Evolutionary conservation across 495 filamentous ascomycete genomes (phyloP).

Genomic region (Umbilicaria muhlenbergii): DNA sequence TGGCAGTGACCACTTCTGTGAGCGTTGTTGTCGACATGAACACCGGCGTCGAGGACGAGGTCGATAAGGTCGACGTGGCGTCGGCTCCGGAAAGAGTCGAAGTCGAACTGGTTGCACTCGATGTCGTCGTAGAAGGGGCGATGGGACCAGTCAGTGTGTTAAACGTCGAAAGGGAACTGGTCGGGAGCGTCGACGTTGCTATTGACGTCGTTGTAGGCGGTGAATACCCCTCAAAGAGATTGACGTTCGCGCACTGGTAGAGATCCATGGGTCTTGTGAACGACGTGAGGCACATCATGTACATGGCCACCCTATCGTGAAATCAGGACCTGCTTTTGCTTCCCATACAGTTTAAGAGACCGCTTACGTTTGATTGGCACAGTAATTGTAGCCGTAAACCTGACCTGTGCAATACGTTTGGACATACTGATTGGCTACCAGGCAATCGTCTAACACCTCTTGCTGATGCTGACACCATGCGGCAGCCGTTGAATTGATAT

Average conservation of each 20-base stretch:
- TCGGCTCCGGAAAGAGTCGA: too few relatives aligned
- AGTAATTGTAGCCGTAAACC: conserved; percentile 5
- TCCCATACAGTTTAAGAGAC: background rate
- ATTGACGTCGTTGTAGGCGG: too few relatives aligned
- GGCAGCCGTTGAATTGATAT: conserved; percentile 1
- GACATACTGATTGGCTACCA: conserved; percentile 1
- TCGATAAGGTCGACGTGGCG: too few relatives aligned
- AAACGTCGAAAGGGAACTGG: background rate
- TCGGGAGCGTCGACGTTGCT: background rate
- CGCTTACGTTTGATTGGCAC: conserved; percentile 9
- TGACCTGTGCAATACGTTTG: conserved; percentile 4
- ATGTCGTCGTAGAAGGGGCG: background rate
- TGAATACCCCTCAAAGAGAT: background rate
- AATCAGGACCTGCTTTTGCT: background rate
- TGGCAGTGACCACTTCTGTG: too few relatives aligned
- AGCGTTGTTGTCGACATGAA: too few relatives aligned
- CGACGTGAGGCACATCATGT: conserved; percentile 9
- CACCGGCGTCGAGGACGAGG: too few relatives aligned
- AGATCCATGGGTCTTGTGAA: conserved; percentile 4
- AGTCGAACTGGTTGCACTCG: background rate
- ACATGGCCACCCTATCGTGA: background rate
- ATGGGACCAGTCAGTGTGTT: background rate
- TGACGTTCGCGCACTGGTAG: conserved; percentile 6
- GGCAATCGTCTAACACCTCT: conserved; percentile 2
- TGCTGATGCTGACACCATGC: conserved; percentile 3